Conservation (phyloP, 2,329 filamentous ascomycete genomes). For the Neonectria sp. region DNA sequence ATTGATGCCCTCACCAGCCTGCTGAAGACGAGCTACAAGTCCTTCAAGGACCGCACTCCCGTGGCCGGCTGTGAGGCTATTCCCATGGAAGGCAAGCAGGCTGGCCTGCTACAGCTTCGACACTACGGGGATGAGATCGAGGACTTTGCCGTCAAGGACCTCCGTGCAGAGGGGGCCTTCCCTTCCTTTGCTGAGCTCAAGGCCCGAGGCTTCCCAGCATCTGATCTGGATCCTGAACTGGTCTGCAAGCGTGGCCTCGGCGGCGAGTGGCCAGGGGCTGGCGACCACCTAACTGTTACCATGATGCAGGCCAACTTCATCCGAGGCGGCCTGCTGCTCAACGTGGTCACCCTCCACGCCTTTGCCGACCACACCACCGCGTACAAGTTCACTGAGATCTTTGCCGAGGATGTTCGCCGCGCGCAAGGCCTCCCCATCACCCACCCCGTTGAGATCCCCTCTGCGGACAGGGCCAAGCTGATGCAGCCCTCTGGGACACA, state of each 20-base stretch:
- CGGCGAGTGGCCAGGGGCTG: constrained; percentile 28
- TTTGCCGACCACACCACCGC: constrained; percentile 24
- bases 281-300: constrained; percentile 27
- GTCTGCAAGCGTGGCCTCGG: constrained; percentile 28
- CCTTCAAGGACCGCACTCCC: constrained; percentile 29
- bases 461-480: constrained; percentile 22
- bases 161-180: constrained; percentile 23
- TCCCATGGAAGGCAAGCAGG: constrained; percentile 30
- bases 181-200: constrained; percentile 30
- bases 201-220: constrained; percentile 28
- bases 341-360: constrained; percentile 27
- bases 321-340: constrained; percentile 25
- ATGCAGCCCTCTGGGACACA: constrained; percentile 22
- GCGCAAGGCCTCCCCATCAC: constrained; percentile 26
- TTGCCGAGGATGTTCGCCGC: constrained; percentile 26
- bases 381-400: constrained; percentile 30
- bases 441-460: constrained; percentile 27
- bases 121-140: constrained; percentile 33
- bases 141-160: constrained; percentile 29
- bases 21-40: constrained; percentile 23
- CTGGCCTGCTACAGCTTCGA: constrained; percentile 27
- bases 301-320: constrained; percentile 33
- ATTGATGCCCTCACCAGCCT: constrained; percentile 15
- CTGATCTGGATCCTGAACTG: constrained; percentile 21
- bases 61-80: constrained; percentile 29